A percentile compares a stretch with the other conserved stretches of the same genome.
Conservation (phyloP, 148 eudicot genomes). For the Polygonum maritimum region DNA sequence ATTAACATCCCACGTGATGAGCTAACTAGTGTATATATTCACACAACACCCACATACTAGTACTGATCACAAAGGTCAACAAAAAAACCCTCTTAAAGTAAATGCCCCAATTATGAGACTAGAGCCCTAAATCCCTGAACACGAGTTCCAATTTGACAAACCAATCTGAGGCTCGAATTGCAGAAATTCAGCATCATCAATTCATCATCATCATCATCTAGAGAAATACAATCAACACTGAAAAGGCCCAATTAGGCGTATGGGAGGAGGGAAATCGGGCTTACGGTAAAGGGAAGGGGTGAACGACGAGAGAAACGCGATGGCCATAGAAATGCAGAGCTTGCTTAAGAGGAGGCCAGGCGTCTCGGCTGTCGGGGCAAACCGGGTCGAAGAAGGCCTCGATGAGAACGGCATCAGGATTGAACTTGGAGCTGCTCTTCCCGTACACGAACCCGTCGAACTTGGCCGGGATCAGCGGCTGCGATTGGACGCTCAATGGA, state of each 20-base stretch:
- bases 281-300: conserved; percentile 77
- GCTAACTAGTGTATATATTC: too few species aligned
- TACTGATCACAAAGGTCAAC: neutral
- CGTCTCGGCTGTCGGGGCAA: conserved; percentile 78
- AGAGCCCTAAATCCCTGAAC: too few species aligned
- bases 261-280: conserved; percentile 9
- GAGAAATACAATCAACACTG: neutral
- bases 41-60: neutral
- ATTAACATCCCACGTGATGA: too few species aligned
- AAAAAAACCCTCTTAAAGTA: neutral
- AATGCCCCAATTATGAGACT: too few species aligned
- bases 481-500: neutral
- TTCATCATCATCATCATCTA: too few species aligned
- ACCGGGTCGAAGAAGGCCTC: conserved; percentile 92
- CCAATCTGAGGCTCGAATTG: neutral
- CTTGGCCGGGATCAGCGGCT: conserved; percentile 25
- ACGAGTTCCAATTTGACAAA: neutral
- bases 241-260: too few species aligned
- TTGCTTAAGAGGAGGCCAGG: conserved; percentile 79
- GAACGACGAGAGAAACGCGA: conserved; percentile 45
- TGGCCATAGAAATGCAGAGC: conserved; percentile 44
- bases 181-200: too few species aligned
- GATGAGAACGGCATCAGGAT: conserved; percentile 33
- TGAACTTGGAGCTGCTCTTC: conserved; percentile 17
- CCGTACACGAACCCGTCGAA: conserved; percentile 74